phyloP scores from a whole-genome alignment of 495 filamentous ascomycete species.

The Neurospora terricola region DNA sequence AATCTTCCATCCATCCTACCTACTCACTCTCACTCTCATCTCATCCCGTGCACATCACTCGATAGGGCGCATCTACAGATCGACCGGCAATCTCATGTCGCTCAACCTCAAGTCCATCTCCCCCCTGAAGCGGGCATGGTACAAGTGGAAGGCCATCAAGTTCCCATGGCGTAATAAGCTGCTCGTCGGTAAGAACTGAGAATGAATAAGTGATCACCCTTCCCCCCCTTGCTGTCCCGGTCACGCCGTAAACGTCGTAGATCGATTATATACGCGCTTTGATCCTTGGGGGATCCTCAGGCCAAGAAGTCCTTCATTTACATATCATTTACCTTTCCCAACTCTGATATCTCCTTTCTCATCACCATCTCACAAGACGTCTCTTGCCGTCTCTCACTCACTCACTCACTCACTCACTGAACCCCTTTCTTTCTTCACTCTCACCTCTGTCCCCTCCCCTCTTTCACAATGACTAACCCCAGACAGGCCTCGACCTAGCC shows the following conservation, averaged over 20 bases:
- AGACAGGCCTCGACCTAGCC: constrained; percentile 65
- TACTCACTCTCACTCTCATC: not conserved
- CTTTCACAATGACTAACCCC: constrained; percentile 6
- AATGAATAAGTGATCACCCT: not conserved
- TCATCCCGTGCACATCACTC: not conserved
- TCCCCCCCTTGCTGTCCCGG: not conserved
- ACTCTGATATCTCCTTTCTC: not conserved
- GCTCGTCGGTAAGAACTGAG: constrained; percentile 54
- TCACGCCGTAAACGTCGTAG: not conserved
- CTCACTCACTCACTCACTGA: constrained; percentile 4
- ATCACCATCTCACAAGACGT: not conserved
- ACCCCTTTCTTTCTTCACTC: constrained; percentile 1
- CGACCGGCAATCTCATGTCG: not conserved
- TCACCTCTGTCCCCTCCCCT: not conserved
- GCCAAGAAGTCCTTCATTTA: not conserved
- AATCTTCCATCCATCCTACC: not conserved
- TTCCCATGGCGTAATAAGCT: constrained; percentile 81
- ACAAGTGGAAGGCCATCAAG: constrained; percentile 72
- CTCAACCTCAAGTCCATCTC: constrained; percentile 20
- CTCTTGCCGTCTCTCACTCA: not conserved
- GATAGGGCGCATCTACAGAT: not conserved
- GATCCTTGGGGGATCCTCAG: not conserved
- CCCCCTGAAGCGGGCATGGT: constrained; percentile 48
- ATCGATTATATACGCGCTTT: not conserved
- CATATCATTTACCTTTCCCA: not conserved